phyloP scores from a whole-genome alignment of 768 basidiomycete genomes.

The Agrocybe pediades region DNA sequence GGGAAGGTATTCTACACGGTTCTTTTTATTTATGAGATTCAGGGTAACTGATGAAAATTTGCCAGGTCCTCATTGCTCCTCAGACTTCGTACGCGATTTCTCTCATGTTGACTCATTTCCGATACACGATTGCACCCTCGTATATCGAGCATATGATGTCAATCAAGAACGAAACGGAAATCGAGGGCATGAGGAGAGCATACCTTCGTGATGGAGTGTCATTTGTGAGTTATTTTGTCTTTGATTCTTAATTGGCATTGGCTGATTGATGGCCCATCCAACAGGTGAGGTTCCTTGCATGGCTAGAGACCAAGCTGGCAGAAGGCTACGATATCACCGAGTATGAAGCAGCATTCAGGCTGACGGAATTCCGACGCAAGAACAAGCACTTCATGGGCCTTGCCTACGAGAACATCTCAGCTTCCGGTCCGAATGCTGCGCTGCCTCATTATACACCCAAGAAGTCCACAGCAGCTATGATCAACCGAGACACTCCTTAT shows the following conservation, averaged over 20 bases:
- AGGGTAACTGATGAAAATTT: not conserved
- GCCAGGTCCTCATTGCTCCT: slow-evolving; percentile 59
- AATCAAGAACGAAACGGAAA: slow-evolving; percentile 86
- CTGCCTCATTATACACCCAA: slow-evolving; percentile 91
- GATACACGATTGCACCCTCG: slow-evolving; percentile 73
- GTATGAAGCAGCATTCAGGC: slow-evolving; percentile 85
- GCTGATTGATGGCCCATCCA: slow-evolving; percentile 12
- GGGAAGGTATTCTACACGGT: slow-evolving; percentile 47
- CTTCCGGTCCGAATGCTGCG: slow-evolving; percentile 89
- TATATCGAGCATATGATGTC: slow-evolving; percentile 78
- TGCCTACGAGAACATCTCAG: slow-evolving; percentile 90
- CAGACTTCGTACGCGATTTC: slow-evolving; percentile 83
- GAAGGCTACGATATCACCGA: slow-evolving; percentile 86
- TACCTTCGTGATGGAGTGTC: slow-evolving; percentile 91
- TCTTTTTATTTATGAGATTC: not conserved
- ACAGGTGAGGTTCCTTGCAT: slow-evolving; percentile 82
- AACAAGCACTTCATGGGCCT: slow-evolving; percentile 79
- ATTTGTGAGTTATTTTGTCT: slow-evolving; percentile 53
- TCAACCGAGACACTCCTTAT: slow-evolving; percentile 81
- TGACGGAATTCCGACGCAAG: slow-evolving; percentile 75
- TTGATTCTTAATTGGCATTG: slow-evolving; percentile 4
- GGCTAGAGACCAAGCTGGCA: slow-evolving; percentile 81
- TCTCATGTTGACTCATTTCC: slow-evolving; percentile 80
- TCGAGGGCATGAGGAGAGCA: slow-evolving; percentile 80
- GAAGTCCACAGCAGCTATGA: slow-evolving; percentile 65